Evolutionary conservation across 1,139 yeast species (phyloP).

Genomic region (Suhomyces kunorum): DNA sequence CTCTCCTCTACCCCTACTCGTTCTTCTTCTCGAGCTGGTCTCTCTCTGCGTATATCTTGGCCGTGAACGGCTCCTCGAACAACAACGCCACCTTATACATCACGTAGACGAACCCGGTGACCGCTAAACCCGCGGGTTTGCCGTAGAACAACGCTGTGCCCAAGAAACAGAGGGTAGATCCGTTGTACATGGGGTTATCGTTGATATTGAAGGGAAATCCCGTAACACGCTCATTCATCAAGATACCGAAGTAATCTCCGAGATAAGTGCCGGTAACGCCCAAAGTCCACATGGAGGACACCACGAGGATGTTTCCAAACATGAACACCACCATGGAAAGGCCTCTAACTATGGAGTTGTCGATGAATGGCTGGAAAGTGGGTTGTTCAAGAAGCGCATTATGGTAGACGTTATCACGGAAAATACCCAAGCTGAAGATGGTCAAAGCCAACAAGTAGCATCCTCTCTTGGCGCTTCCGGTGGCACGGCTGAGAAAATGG

Average conservation of each 20-base stretch:
- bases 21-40: constrained; percentile 33
- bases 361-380: constrained; percentile 52
- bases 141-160: constrained; percentile 89
- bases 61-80: constrained; percentile 97
- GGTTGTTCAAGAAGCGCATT: constrained; percentile 54
- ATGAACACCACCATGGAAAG: constrained; percentile 48
- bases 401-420: constrained; percentile 77
- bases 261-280: constrained; percentile 96
- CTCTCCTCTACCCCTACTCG: no score
- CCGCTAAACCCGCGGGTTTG: constrained; percentile 82
- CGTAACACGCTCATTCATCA: constrained; percentile 89
- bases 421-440: constrained; percentile 80
- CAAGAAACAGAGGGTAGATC: constrained; percentile 83
- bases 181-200: constrained; percentile 96
- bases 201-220: constrained; percentile 90
- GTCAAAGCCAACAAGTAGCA: constrained; percentile 81
- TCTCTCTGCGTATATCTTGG: constrained; percentile 74
- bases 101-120: constrained; percentile 68
- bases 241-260: constrained; percentile 96
- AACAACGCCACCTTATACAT: constrained; percentile 83
- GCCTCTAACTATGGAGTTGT: constrained; percentile 34
- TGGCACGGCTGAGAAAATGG: constrained; percentile 68
- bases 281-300: constrained; percentile 86
- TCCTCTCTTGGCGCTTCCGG: constrained; percentile 71
- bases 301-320: constrained; percentile 76